A percentile compares a stretch with the other conserved stretches of the same genome.
Evolutionary conservation across 306 rosid genomes (phyloP).

Genomic region (Inga laurina): DNA sequence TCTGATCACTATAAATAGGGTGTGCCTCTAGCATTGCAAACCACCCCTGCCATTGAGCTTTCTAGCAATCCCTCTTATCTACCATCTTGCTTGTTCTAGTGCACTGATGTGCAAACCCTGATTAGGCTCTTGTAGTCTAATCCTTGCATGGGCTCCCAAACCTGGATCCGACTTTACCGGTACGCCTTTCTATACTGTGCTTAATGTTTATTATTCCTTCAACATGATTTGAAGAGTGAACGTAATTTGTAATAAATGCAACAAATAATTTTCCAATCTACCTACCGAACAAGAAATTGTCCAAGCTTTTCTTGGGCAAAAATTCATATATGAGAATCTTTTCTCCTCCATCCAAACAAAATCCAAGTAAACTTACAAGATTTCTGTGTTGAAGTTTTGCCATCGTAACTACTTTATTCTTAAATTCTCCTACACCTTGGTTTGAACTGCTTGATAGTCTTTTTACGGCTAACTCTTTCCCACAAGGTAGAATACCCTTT

Average conservation of each 20-base stretch:
- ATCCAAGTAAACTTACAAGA: neutral
- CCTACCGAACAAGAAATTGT: neutral
- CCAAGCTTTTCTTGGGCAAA: neutral
- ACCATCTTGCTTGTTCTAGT: no score
- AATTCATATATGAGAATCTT: neutral
- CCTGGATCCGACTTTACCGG: no score
- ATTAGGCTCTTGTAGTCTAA: no score
- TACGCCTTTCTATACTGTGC: no score
- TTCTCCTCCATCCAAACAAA: neutral
- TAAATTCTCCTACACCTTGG: constrained; percentile 38
- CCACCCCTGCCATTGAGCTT: no score
- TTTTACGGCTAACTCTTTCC: constrained; percentile 43
- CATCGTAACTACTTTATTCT: constrained; percentile 39
- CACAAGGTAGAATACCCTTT: constrained; percentile 36
- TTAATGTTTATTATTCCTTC: no score
- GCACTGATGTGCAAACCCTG: no score
- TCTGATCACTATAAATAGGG: no score
- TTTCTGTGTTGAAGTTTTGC: constrained; percentile 2
- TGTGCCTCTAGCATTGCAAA: no score
- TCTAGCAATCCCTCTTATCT: no score
- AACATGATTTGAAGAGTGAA: no score
- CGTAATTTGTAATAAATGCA: neutral
- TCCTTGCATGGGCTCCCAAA: no score
- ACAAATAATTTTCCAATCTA: neutral
- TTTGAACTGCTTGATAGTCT: constrained; percentile 37